Base-by-base conservation (phyloP, 257 asterid genomes). In the Eustoma russellianum region DNA sequence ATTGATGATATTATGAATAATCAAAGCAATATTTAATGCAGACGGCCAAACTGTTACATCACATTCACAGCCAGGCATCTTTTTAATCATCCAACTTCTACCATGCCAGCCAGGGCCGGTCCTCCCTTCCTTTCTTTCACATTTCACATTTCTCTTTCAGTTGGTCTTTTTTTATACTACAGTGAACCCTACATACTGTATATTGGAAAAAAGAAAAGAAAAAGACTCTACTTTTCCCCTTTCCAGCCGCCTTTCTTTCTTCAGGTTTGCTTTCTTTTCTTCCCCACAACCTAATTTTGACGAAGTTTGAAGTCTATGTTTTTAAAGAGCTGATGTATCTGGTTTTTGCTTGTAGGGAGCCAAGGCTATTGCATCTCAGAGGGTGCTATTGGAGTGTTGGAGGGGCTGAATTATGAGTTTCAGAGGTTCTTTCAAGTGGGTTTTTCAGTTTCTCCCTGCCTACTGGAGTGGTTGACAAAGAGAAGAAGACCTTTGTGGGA, bases 221-320 rank as follows among this genome's bases (percentile, higher is more conserved):
- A 13, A 34, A 5, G 16, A 19, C 8, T 13, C n/a, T n/a, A 38
- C 15, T 30, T 48, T 24, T 9, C 55, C 13, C 50, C 30, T 46
- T n/a, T 17, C 15, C 18, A 38, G 61, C 77, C 46, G 74, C 77
- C 64, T 70, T 73, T 64, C 63, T 59, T 66, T 17, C 38, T 53
- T 58, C 67, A 72, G 77, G 70, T 63, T 59, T 45, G 62, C 48
- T 66, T 58, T 57, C 13, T 6, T 55, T 53, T 33, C 30, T 61
- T 56, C 40, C 46, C 50, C 11, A 51, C 50, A 56, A 45, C 47
- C 52, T 2, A 24, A 24, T 24, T 57, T 65, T 64, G 65, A 57
- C 70, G 46, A 15, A 43, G 45, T 30, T 57, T 55, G 16, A 14
- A 18, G 13, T 17, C 33, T 47, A 7, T 19, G 18, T 10, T 40